These are phyloP conservation scores for Eragrostis nindensis DNA, from an alignment of 176 grass and related monocot species.

Conservation along the genomic window DNA sequence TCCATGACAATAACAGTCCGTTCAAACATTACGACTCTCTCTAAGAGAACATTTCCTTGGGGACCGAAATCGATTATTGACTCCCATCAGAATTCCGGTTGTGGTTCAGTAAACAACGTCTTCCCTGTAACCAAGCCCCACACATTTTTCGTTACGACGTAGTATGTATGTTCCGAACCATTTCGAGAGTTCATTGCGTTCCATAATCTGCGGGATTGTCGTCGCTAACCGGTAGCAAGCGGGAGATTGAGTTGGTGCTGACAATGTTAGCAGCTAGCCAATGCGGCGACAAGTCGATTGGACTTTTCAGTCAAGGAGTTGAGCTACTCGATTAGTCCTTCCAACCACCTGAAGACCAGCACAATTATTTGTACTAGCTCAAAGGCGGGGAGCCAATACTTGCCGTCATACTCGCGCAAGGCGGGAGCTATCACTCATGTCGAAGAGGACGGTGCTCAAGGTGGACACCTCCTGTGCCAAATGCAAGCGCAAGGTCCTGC, in stretches of 20 bases:
- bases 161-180: not conserved
- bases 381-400: not conserved
- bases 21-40: not conserved
- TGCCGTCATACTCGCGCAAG: not conserved
- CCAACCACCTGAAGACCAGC: conserved; percentile 37
- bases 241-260: not conserved
- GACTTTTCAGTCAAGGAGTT: conserved; percentile 30
- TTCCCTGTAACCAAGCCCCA: not conserved
- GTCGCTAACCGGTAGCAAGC: not conserved
- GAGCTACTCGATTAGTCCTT: conserved; percentile 34
- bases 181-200: not conserved
- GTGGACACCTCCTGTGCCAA: conserved; percentile 62
- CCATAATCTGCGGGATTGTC: not conserved
- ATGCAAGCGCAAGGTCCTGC: conserved; percentile 77
- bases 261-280: not conserved
- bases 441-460: conserved; percentile 60
- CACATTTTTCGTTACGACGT: not conserved
- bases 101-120: not conserved
- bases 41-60: too few relatives aligned
- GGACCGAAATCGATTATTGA: not conserved
- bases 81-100: not conserved
- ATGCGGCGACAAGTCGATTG: not conserved
- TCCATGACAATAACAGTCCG: too few relatives aligned
- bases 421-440: conserved; percentile 25
- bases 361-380: not conserved